Evolutionary conservation across 1,284 basidiomycete genomes (phyloP), one percentile per base, ranked within the genome.

Genomic region (Gomphus sp.): DNA sequence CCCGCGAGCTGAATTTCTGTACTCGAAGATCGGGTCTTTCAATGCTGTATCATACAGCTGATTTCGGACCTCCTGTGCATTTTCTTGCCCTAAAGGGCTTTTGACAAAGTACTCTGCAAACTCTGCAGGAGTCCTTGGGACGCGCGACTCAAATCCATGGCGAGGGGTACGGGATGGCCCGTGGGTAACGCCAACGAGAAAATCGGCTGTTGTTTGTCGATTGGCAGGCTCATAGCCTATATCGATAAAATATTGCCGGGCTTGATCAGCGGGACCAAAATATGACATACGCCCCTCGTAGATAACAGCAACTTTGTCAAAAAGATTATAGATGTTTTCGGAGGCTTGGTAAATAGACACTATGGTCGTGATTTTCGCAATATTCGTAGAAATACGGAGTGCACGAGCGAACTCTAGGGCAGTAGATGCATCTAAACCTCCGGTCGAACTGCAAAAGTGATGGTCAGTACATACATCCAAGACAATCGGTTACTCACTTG

Each of bases 401-500:
- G 81, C 79, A 70, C 84, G 85, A 62, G 77, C 81, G 63, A 87
- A 93, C 68, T 91, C 87, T 41, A 94, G 76, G 0, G 93, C 91
- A 3, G 91, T 94, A 31, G 85, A 85, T 1, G 92, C 89, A 66
- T 96, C 93, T 47, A 97, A 78, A 61, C 93, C 91, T 51, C 90
- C 80, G 1, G 89, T 91, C 0, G 87, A 87, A 64, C 81, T 82
- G 5, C 14, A 31, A 1, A 6, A 4, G 5, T 4, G n/a, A 14
- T 5, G 39, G 41, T 52, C 11, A 25, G 51, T 33, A 22, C 10
- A 39, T 12, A 14, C 18, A 12, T 34, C 16, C 16, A 58, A 50
- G 49, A 16, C 56, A 22, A 49, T 7, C 11, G 7, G 4, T 18
- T 7, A 70, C 79, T 62, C 58, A 83, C 80, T 89, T 89, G 70